Base-by-base conservation (phyloP, 805 yeast genomes). In the Monosporozyma servazzii region DNA sequence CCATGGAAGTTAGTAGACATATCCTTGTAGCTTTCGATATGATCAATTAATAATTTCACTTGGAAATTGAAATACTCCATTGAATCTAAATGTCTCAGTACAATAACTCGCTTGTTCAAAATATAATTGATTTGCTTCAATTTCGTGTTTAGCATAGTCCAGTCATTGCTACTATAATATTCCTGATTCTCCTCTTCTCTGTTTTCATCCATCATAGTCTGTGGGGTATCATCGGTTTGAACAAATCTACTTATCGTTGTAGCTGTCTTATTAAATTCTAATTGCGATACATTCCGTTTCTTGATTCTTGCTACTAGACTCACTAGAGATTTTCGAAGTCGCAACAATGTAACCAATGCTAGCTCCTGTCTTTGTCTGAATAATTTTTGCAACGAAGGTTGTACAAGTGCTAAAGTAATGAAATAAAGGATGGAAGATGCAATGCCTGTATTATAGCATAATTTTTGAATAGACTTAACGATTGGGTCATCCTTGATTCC, bases 371-470 rank as follows among this genome's bases (percentile, higher is more conserved):
- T 63, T 54, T 78, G 69, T 5, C 66, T 67, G 54, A 65, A 74
- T 27, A 71, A 72, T 5, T 65, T 49, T 15, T 67, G 65, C 5
- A 77, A 48, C 20, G 70, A 54, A 2, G 82, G 82, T 49, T 70
- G 71, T 11, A 78, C 47, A n/a, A 56, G n/a, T 13, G 49, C 33
- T 31, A 60, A 53, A 46, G 57, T 40, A 33, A 58, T 21, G 17
- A 62, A 42, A 48, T 60, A 67, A 3, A 47, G 27, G 2, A 62
- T 31, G 23, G 68, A 57, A 11, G 54, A 48, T 27, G 52, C 46
- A 25, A 59, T 57, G 5, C 71, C 69, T 25, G 67, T 54, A 47
- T 61, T 61, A 48, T 69, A 61, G 40, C 69, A 64, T 20, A 65
- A 54, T 25, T 52, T 57, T 20, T 64, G 65, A 20, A 69, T 60